Evolutionary conservation across 305 asterid genomes (phyloP), one percentile per base, ranked within the genome.

Genomic region (Petunia hybrid): DNA sequence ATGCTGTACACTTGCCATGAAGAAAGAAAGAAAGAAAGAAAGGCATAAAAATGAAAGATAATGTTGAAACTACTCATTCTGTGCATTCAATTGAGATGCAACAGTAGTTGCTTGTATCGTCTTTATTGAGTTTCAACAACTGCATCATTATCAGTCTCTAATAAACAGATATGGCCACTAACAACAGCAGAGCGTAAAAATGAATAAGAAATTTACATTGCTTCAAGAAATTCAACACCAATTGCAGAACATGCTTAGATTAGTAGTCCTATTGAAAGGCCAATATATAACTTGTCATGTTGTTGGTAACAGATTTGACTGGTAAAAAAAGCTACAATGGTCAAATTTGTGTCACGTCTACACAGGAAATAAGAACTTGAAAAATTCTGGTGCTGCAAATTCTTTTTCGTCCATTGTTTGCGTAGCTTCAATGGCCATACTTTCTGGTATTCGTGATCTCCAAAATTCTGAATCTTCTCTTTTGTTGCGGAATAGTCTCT

Each of bases 291-390:
- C 42, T 8, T 35, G 45, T 35, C 13, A 5, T 45, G 42, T 46
- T 0, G 31, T 46, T 71, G 62, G 7, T 35, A 51, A 51, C 35
- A 73, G 31, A 73, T 73, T 73, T 51, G 45, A 73, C 63, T 39
- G 66, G 66, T 40, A 45, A 71, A 75, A 75, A 59, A 63, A 59
- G 38, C 76, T 85, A 79, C 39, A 82, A 14, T 35, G 43, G 13
- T 75, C 63, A 46, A 66, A 64, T 55, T 35, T 2, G 9, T 66
- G 80, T 82, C 64, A 14, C 9, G 73, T 80, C 66, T 79, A 79
- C 81, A 65, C 13, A 51, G 46, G 56, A 53, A 31, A n/a, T 22
- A 22, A 22, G 3, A 71, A 9, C 31, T 35, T 73, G 62, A 73
- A 73, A 12, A 59, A 35, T 35, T 73, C 62, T 48, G 62, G 0